Conservation (phyloP, 768 basidiomycete species). For the Trametes cingulata region DNA sequence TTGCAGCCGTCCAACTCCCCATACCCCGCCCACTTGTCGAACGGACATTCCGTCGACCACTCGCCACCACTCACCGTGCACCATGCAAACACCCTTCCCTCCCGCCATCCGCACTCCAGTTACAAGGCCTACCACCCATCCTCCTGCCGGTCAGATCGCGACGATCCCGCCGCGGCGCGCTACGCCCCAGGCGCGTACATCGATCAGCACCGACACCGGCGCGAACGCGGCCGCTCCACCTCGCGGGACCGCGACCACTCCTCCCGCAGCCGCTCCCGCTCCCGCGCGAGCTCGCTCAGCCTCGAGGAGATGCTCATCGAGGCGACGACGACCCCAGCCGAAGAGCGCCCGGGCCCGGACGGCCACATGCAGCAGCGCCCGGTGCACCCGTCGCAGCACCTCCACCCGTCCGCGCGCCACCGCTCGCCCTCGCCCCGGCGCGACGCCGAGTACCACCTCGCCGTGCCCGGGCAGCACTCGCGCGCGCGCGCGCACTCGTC, state of each 20-base stretch:
- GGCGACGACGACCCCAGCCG: slow-evolving; percentile 35
- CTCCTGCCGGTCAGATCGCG: slow-evolving; percentile 16
- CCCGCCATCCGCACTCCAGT: slow-evolving; percentile 31
- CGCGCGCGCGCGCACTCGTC: slow-evolving; percentile 23
- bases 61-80: slow-evolving; percentile 21
- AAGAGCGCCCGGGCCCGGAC: slow-evolving; percentile 33
- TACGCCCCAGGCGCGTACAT: slow-evolving; percentile 24
- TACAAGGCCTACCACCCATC: slow-evolving; percentile 15
- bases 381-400: slow-evolving; percentile 30
- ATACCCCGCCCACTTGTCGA: slow-evolving; percentile 22
- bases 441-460: slow-evolving; percentile 19
- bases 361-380: slow-evolving; percentile 29
- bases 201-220: slow-evolving; percentile 27
- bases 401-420: slow-evolving; percentile 22
- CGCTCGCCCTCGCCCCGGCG: slow-evolving; percentile 24
- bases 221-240: slow-evolving; percentile 28
- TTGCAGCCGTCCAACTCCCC: slow-evolving; percentile 26
- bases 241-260: slow-evolving; percentile 34
- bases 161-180: slow-evolving; percentile 22
- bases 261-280: slow-evolving; percentile 39
- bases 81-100: slow-evolving; percentile 18
- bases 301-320: slow-evolving; percentile 53
- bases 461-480: slow-evolving; percentile 19
- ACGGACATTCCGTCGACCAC: slow-evolving; percentile 21
- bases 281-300: slow-evolving; percentile 36